Base-by-base conservation (phyloP, 768 basidiomycete species). In the Mycena maculata region DNA sequence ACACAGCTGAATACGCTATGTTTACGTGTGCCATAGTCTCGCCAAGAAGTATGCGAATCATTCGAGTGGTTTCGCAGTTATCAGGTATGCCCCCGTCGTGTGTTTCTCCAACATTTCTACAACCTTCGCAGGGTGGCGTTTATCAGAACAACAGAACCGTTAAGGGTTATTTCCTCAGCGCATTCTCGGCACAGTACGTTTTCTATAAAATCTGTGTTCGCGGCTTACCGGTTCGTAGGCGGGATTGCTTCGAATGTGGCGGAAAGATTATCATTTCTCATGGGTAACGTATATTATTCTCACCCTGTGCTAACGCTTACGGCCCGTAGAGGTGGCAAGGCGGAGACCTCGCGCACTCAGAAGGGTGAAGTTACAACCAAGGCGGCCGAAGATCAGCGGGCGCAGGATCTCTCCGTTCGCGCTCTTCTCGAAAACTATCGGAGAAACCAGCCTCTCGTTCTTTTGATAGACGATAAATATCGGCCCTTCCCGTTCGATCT, bases 21-120 rank as follows among this genome's bases (percentile, higher is more conserved):
- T 33, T 13, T 25, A 53, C 13, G 28, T 31, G 27, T 68, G 47
- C 16, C 22, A 53, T 60, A 94, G 92, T 91, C 92, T 27, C 87
- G 93, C 44, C 92, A 94, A 78, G 93, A 94, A 78, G 84, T 95
- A 2, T 94, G 93, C 79, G 93, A 95, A 76, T 86, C 90, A 6
- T 87, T 90, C 52, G 87, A 89, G 23, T 90, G 88, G 85, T 92
- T 92, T 76, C 82, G 87, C 33, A 89, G 86, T 68, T 95, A 92
- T 74, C 93, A 95, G n/a, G n/a, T n/a, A n/a, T n/a, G n/a, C n/a
- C n/a, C n/a, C n/a, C n/a, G n/a, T n/a, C n/a, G n/a, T n/a, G n/a
- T n/a, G n/a, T n/a, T n/a, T n/a, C n/a, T n/a, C n/a, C n/a, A n/a
- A n/a, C n/a, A n/a, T n/a, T n/a, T n/a, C n/a, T n/a, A n/a, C n/a